Evolutionary conservation across 2,329 filamentous ascomycete species (phyloP).

Genomic region (Ramichloridium luteum): DNA sequence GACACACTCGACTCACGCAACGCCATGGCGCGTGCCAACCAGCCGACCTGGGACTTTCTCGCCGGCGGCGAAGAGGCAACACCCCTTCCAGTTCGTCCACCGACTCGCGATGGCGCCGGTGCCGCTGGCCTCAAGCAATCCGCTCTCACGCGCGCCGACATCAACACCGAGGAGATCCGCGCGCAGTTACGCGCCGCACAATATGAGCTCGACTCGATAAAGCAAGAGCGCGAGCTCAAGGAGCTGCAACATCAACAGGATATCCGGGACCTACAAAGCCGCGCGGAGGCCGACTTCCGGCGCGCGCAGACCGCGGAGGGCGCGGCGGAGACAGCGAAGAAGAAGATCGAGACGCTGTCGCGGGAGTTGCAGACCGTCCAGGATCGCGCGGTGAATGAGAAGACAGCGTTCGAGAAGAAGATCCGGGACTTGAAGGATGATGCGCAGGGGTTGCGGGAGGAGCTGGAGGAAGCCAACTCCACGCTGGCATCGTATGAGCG

Average conservation of each 20-base stretch:
- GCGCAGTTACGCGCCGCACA: slow-evolving; percentile 78
- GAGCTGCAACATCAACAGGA: slow-evolving; percentile 72
- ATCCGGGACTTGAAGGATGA: slow-evolving; percentile 52
- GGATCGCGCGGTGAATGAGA: slow-evolving; percentile 44
- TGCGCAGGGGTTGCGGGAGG: slow-evolving; percentile 62
- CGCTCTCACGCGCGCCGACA: slow-evolving; percentile 22
- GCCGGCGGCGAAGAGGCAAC: slow-evolving; percentile 28
- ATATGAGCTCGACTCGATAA: slow-evolving; percentile 76
- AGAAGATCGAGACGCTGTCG: slow-evolving; percentile 43
- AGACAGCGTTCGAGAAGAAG: slow-evolving; percentile 42
- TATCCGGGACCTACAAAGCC: slow-evolving; percentile 63
- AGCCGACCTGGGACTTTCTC: slow-evolving; percentile 39
- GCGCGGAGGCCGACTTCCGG: slow-evolving; percentile 77
- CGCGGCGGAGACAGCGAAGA: slow-evolving; percentile 36
- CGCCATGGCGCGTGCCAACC: slow-evolving; percentile 24
- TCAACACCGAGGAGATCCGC: slow-evolving; percentile 63
- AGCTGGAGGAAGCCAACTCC: slow-evolving; percentile 70
- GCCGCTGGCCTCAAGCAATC: too few relatives aligned
- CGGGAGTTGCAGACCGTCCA: slow-evolving; percentile 44
- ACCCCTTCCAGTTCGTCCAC: slow-evolving; percentile 24
- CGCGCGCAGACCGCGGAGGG: slow-evolving; percentile 45
- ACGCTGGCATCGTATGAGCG: slow-evolving; percentile 57
- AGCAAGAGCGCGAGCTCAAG: slow-evolving; percentile 75
- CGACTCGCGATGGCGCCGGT: slow-evolving; percentile 32
- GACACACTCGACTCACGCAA: too few relatives aligned